Base-by-base conservation (phyloP, 257 asterid genomes). In the Solanum paucissectum region DNA sequence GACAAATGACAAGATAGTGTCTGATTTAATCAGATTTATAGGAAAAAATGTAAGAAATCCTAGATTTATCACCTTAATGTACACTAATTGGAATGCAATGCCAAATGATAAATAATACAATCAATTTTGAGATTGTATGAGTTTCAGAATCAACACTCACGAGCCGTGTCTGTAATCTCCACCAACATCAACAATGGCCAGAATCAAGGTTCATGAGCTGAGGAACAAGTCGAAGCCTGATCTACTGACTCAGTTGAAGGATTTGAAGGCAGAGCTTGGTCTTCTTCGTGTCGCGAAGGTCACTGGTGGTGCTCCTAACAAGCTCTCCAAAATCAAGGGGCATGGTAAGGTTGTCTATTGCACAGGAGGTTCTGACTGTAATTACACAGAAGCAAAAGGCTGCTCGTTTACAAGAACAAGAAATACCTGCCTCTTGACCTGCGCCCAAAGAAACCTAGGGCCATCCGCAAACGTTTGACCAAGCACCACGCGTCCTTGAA, bases 161-260 rank as follows among this genome's bases (percentile, higher is more conserved):
- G 55, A 13, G 20, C 55, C 55, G 55, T 20, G 2, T 49, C 58
- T 13, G 58, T 49, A 49, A 49, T 49, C 58, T 49, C 58, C 58
- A 49, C 58, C 58, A 13, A 49, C 21, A 49, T 49, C 58, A 49
- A 49, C 58, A 49, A 5, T 13, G 58, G 95, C 95, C 64, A 89
- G 96, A 85, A 92, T 93, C 86, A 94, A 93, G 92, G 94, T 93
- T 82, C 94, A 92, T 88, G 96, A 94, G 93, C 92, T 94, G 32
- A 89, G 96, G 89, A 89, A 88, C 88, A 93, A 94, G 90, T 85
- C 68, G 75, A 93, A 94, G 93, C 29, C 88, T 34, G 96, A 94
- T 32, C 91, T 94, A 62, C 73, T 87, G 86, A 84, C 90, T 72
- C 94, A 91, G 89, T 87, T 92, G 91, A 92, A 92, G 90, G 90